A percentile compares a stretch with the other conserved stretches of the same genome.
These are phyloP conservation scores for Neodidymelliopsis sp. DNA, from an alignment of 2,329 filamentous ascomycete genomes.

Conservation along the genomic window DNA sequence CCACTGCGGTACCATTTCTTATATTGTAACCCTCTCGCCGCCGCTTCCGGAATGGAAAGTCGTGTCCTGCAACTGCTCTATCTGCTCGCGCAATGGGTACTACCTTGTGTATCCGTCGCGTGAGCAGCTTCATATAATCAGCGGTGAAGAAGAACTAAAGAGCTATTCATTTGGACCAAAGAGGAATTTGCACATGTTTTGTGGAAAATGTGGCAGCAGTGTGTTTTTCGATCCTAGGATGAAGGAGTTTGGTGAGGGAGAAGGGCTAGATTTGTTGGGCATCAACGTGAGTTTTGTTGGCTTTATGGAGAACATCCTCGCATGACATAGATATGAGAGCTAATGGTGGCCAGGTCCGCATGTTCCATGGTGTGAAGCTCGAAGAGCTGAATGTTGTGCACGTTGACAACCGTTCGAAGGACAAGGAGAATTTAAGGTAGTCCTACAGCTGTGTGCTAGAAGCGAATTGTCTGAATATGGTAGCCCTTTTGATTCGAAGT, in stretches of 20 bases:
- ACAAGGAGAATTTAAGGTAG: background rate
- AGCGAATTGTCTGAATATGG: too few species aligned
- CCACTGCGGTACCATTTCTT: constrained; percentile 62
- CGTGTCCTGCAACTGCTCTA: constrained; percentile 63
- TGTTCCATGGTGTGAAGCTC: constrained; percentile 39
- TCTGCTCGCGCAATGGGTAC: constrained; percentile 60
- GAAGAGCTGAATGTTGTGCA: constrained; percentile 32
- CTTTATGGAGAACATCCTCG: too few species aligned
- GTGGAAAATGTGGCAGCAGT: constrained; percentile 35
- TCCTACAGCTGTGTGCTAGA: background rate
- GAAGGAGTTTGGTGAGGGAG: constrained; percentile 27
- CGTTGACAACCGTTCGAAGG: constrained; percentile 28
- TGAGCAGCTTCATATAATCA: constrained; percentile 32
- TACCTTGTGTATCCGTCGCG: constrained; percentile 53
- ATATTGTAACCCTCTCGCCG: constrained; percentile 58
- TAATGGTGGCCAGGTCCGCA: constrained; percentile 26
- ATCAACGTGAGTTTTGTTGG: constrained; percentile 44
- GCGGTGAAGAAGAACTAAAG: constrained; percentile 33
- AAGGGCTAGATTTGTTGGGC: constrained; percentile 30
- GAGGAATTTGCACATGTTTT: constrained; percentile 39
- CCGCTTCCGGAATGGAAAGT: constrained; percentile 57
- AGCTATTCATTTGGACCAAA: constrained; percentile 37
- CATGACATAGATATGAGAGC: background rate
- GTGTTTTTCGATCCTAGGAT: constrained; percentile 40
- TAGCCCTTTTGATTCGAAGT: too few species aligned